These are phyloP conservation scores for Paramecium caudatum DNA, from an alignment of 73 alveolate species.

Conservation along the genomic window DNA sequence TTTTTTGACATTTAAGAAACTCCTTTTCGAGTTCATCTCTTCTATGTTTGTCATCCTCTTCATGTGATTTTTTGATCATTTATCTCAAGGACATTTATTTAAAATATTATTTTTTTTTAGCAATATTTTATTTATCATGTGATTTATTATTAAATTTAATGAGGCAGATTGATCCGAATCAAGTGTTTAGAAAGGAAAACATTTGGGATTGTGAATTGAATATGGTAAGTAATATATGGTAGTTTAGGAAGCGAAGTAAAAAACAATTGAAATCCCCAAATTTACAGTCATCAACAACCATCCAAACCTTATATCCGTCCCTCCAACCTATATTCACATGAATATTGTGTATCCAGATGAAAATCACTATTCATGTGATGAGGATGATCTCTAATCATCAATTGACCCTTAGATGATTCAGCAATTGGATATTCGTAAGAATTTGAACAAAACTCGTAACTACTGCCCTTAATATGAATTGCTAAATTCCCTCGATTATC, in stretches of 20 bases:
- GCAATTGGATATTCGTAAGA: slow-evolving; percentile 39
- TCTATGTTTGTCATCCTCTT: background rate
- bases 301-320: background rate
- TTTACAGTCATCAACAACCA: background rate
- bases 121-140: too few relatives aligned
- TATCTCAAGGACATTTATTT: too few relatives aligned
- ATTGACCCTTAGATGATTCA: slow-evolving; percentile 13
- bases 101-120: too few relatives aligned
- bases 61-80: too few relatives aligned
- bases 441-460: slow-evolving; percentile 40
- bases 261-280: background rate
- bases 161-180: slow-evolving; percentile 49
- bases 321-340: slow-evolving; percentile 15
- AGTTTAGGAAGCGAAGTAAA: background rate
- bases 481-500: slow-evolving; percentile 7
- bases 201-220: background rate
- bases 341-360: slow-evolving; percentile 69
- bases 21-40: slow-evolving; percentile 31
- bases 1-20: slow-evolving; percentile 28
- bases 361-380: slow-evolving; percentile 64
- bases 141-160: slow-evolving; percentile 15
- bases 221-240: background rate
- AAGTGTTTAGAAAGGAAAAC: background rate
- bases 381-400: background rate
- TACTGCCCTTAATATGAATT: slow-evolving; percentile 43